Conservation (phyloP, 129 eudicot species). For the Silybum marianum region DNA sequence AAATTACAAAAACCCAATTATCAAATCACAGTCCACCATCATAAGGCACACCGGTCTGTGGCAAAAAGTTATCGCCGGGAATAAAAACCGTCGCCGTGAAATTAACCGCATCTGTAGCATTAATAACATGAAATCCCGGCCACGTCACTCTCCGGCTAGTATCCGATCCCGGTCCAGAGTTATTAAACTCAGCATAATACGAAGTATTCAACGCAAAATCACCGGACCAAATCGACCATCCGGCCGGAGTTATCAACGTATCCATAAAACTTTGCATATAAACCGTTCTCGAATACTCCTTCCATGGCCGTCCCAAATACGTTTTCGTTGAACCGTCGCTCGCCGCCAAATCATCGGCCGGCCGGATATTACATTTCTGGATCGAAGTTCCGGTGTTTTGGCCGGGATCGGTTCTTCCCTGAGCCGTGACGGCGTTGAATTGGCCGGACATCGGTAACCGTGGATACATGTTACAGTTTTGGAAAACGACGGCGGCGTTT, state of each 20-base stretch:
- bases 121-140: constrained; percentile 47
- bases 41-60: constrained; percentile 54
- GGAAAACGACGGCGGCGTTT: constrained; percentile 54
- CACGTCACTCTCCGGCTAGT: constrained; percentile 55
- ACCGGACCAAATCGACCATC: constrained; percentile 64
- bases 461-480: constrained; percentile 49
- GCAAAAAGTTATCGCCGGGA: constrained; percentile 52
- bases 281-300: constrained; percentile 45
- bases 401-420: constrained; percentile 53
- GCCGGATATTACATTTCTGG: constrained; percentile 44
- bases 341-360: constrained; percentile 54
- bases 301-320: constrained; percentile 73
- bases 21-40: constrained; percentile 33
- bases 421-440: constrained; percentile 68
- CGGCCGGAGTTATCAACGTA: constrained; percentile 39
- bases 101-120: constrained; percentile 45
- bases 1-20: too few relatives aligned
- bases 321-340: constrained; percentile 37
- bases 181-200: constrained; percentile 58
- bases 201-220: constrained; percentile 58
- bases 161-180: constrained; percentile 54
- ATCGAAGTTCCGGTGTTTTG: constrained; percentile 59
- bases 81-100: constrained; percentile 52
- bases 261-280: constrained; percentile 60
- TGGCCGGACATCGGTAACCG: constrained; percentile 52